These are phyloP conservation scores for Aureococcus anophagefferens DNA, from an alignment of 108 stramenopile genomes.

Conservation along the genomic window DNA sequence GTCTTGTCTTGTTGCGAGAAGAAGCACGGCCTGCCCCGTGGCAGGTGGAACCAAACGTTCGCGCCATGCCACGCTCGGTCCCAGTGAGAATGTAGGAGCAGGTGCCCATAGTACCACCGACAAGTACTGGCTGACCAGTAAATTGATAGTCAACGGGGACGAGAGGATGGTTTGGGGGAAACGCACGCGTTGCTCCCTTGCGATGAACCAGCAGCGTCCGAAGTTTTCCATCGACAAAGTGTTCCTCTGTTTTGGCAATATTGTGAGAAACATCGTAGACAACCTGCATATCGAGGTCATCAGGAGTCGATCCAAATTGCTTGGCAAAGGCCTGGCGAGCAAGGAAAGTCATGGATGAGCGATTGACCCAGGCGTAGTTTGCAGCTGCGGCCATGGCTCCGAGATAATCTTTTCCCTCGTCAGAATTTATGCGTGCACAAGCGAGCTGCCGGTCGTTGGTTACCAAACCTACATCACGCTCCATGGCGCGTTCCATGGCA, in stretches of 20 bases:
- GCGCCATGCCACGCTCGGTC: slow-evolving; percentile 65
- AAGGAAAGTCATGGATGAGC: slow-evolving; percentile 64
- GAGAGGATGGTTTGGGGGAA: slow-evolving; percentile 70
- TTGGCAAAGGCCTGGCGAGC: slow-evolving; percentile 66
- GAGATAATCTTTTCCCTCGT: slow-evolving; percentile 69
- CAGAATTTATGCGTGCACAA: slow-evolving; percentile 57
- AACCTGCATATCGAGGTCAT: slow-evolving; percentile 74
- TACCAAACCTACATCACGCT: slow-evolving; percentile 43
- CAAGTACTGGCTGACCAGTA: slow-evolving; percentile 69
- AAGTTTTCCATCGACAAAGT: slow-evolving; percentile 54
- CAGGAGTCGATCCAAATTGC: slow-evolving; percentile 58
- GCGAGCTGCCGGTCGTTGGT: slow-evolving; percentile 71
- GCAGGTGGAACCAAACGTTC: slow-evolving; percentile 74
- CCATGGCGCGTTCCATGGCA: slow-evolving; percentile 69
- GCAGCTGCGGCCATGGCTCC: slow-evolving; percentile 61
- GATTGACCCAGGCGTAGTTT: slow-evolving; percentile 79
- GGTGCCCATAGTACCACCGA: slow-evolving; percentile 79
- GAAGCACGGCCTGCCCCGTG: slow-evolving; percentile 75
- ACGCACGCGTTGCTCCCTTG: slow-evolving; percentile 70
- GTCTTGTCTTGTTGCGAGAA: slow-evolving; percentile 55
- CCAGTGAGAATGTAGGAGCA: slow-evolving; percentile 59
- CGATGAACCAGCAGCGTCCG: slow-evolving; percentile 70
- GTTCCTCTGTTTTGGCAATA: slow-evolving; percentile 75
- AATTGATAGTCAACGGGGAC: slow-evolving; percentile 72
- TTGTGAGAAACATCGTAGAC: slow-evolving; percentile 77